Evolutionary conservation across 108 stramenopile species (phyloP).

Genomic region (Pseudonitzschia pungens): DNA sequence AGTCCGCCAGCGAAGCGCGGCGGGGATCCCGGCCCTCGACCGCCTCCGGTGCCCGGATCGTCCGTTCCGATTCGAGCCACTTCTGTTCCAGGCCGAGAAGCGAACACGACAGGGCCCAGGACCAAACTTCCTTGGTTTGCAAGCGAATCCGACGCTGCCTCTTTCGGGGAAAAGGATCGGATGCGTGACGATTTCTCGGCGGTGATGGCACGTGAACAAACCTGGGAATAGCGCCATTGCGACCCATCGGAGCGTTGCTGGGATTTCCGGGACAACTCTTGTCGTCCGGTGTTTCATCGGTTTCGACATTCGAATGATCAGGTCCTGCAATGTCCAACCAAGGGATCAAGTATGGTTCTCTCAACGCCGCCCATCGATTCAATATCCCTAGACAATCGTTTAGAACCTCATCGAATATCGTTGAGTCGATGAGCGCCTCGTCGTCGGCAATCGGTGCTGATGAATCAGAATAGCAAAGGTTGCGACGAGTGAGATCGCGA

Average conservation of each 20-base stretch:
- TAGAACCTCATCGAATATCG: slow-evolving; percentile 9
- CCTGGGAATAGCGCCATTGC: neutral
- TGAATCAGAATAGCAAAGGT: neutral
- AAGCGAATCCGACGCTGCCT: slow-evolving; percentile 12
- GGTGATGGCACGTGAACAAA: slow-evolving; percentile 20
- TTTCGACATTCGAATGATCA: neutral
- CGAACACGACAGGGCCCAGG: slow-evolving; percentile 34
- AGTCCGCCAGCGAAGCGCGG: neutral
- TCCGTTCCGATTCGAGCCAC: slow-evolving; percentile 29
- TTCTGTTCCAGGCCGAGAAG: slow-evolving; percentile 32
- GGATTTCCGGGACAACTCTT: neutral
- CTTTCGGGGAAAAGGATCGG: neutral
- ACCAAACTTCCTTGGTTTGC: slow-evolving; percentile 28
- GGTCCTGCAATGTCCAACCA: slow-evolving; percentile 38
- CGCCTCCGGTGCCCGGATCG: neutral
- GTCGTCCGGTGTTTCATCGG: neutral
- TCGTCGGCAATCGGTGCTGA: neutral
- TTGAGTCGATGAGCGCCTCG: neutral
- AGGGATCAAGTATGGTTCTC: slow-evolving; percentile 34
- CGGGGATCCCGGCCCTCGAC: neutral
- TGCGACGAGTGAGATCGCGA: slow-evolving; percentile 15
- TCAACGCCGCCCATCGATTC: slow-evolving; percentile 24
- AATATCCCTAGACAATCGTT: slow-evolving; percentile 26
- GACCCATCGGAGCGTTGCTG: neutral
- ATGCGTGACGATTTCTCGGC: neutral